phyloP scores from a whole-genome alignment of 257 asterid species.

The Mitragyna speciosa region DNA sequence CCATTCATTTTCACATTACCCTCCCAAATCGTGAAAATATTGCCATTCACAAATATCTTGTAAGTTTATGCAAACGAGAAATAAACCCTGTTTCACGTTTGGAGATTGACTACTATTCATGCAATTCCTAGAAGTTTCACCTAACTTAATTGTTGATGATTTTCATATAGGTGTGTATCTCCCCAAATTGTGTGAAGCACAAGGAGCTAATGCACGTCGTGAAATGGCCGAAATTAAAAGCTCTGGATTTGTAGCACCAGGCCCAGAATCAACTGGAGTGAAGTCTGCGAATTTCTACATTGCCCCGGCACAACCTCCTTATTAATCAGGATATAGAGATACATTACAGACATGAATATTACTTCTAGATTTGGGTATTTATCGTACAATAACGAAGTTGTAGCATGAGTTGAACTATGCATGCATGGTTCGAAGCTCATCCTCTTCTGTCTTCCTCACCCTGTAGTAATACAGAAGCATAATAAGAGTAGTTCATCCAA shows the following conservation, averaged over 20 bases:
- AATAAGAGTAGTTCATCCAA: background rate
- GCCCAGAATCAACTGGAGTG: conserved; percentile 36
- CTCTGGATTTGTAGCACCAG: conserved; percentile 55
- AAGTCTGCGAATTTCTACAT: conserved; percentile 10
- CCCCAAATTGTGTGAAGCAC: conserved; percentile 61
- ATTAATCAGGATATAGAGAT: background rate
- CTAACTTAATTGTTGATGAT: background rate
- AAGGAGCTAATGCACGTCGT: conserved; percentile 41
- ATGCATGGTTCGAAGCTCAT: background rate
- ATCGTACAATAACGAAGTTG: background rate
- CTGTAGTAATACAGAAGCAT: background rate
- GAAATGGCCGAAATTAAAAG: conserved; percentile 64
- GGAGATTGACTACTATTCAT: no score
- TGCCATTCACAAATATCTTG: no score
- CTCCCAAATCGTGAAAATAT: no score
- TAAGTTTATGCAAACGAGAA: no score
- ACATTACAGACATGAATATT: background rate
- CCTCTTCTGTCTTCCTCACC: background rate
- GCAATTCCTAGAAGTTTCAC: no score
- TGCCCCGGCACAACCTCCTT: conserved; percentile 48
- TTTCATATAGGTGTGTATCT: conserved; percentile 51
- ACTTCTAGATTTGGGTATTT: background rate
- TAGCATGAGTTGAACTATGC: background rate
- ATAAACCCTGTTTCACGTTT: no score
- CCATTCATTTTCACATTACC: no score